phyloP scores from a whole-genome alignment of 2,329 filamentous ascomycete species.

The Hymenoscyphus albidus region DNA sequence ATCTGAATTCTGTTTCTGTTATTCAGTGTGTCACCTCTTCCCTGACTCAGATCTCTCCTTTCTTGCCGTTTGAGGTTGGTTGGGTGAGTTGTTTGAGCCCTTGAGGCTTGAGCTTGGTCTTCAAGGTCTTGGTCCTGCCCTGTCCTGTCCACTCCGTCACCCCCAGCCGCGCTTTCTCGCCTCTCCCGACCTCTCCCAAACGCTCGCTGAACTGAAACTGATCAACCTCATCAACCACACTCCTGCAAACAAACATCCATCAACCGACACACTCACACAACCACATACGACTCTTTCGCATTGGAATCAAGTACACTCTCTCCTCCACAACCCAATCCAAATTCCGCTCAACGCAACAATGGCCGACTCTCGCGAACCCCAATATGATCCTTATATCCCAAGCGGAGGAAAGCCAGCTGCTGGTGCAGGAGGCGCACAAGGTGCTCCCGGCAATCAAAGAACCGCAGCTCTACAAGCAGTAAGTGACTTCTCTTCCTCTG shows the following conservation, averaged over 20 bases:
- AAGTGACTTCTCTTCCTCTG: conserved; percentile 44
- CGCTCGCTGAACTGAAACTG: conserved; percentile 7
- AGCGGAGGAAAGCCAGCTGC: conserved; percentile 23
- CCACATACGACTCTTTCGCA: conserved; percentile 3
- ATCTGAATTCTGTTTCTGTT: not conserved
- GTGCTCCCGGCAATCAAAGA: conserved; percentile 49
- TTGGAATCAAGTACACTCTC: conserved; percentile 8
- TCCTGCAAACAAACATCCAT: conserved; percentile 8
- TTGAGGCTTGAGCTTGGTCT: no score
- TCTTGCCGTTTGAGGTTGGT: not conserved
- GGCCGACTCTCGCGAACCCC: conserved; percentile 29
- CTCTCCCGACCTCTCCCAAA: conserved; percentile 6
- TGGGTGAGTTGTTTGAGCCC: not conserved
- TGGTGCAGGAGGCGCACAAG: conserved; percentile 36
- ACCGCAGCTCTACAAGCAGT: conserved; percentile 80
- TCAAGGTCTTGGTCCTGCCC: not conserved
- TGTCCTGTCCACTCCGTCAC: not conserved
- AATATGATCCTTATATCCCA: conserved; percentile 37
- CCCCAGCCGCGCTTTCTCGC: conserved; percentile 1
- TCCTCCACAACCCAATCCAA: conserved; percentile 8
- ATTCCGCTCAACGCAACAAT: conserved; percentile 25
- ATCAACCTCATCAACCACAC: not conserved
- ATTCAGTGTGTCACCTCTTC: not conserved
- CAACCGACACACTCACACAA: conserved; percentile 6
- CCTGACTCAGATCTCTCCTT: not conserved